These are phyloP conservation scores for Entrophospora sp. DNA, from an alignment of 192 early-diverging fungal species.

Conservation along the genomic window DNA sequence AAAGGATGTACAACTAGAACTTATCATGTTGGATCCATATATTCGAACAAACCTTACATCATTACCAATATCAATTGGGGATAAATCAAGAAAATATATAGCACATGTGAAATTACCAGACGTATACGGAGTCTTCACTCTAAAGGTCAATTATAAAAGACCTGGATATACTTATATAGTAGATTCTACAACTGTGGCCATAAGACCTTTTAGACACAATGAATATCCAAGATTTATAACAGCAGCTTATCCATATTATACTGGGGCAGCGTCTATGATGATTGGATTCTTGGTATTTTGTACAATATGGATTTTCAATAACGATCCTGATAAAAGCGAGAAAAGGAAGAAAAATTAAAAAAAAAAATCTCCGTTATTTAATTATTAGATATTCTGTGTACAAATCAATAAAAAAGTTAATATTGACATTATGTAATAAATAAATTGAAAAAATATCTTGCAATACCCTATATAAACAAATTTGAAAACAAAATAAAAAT, in stretches of 20 bases:
- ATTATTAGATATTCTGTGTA: no score
- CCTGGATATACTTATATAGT: slow-evolving; percentile 71
- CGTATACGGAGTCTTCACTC: slow-evolving; percentile 95
- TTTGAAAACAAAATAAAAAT: no score
- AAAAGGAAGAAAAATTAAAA: no score
- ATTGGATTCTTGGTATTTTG: slow-evolving; percentile 80
- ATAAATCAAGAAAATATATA: slow-evolving; percentile 34
- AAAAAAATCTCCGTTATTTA: no score
- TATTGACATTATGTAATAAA: no score
- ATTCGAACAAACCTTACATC: slow-evolving; percentile 66
- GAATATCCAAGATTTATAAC: slow-evolving; percentile 90
- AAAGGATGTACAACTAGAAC: slow-evolving; percentile 80
- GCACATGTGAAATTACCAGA: slow-evolving; percentile 68
- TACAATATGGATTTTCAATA: slow-evolving; percentile 65
- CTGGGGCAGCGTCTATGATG: slow-evolving; percentile 70
- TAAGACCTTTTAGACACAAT: slow-evolving; percentile 90
- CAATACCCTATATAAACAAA: no score
- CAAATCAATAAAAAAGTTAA: no score
- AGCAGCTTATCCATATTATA: slow-evolving; percentile 95
- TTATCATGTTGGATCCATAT: slow-evolving; percentile 97
- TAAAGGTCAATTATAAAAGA: slow-evolving; percentile 89
- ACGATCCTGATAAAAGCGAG: no score
- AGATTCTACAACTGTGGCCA: slow-evolving; percentile 65
- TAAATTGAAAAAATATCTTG: no score
- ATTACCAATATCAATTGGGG: slow-evolving; percentile 21